Evolutionary conservation across 2,329 filamentous ascomycete genomes (phyloP).

Genomic region (Colletotrichum tamarilloi): DNA sequence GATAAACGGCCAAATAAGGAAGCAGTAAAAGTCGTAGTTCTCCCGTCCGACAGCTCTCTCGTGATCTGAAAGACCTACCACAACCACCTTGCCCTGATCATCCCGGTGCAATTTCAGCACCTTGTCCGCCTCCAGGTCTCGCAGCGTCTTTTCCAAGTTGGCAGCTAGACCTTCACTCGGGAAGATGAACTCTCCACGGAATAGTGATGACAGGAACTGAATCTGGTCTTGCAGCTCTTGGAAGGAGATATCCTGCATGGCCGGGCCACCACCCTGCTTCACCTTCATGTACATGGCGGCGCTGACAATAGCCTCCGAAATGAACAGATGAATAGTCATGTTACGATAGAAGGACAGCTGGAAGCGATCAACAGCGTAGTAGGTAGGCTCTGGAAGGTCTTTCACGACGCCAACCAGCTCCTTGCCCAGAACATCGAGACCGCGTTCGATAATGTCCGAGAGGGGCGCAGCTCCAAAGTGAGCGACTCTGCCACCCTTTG

Average conservation of each 20-base stretch:
- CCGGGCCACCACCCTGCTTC: conserved; percentile 88
- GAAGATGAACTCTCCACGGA: conserved; percentile 97
- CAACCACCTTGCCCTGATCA: conserved; percentile 66
- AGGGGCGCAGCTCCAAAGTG: conserved; percentile 89
- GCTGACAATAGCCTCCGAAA: conserved; percentile 90
- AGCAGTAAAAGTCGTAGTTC: conserved; percentile 99
- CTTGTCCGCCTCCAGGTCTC: conserved; percentile 80
- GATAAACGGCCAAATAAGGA: conserved; percentile 98
- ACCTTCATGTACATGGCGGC: conserved; percentile 90
- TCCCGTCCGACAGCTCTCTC: conserved; percentile 86
- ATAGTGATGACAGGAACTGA: conserved; percentile 89
- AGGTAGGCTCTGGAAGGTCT: conserved; percentile 89
- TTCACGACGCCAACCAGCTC: conserved; percentile 85
- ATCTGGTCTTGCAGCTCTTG: conserved; percentile 81
- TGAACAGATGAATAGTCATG: conserved; percentile 99
- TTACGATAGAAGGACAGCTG: conserved; percentile 98
- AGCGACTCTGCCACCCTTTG: conserved; percentile 90
- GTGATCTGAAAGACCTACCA: conserved; percentile 78
- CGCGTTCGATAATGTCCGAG: conserved; percentile 85
- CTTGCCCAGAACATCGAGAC: conserved; percentile 89
- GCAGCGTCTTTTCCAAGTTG: conserved; percentile 85
- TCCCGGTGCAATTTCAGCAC: conserved; percentile 77
- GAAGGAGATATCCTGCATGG: conserved; percentile 83
- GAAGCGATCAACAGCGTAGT: conserved; percentile 94
- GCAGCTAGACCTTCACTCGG: conserved; percentile 82